Percentiles rank a stretch among this genome's conserved stretches.
phyloP scores from a whole-genome alignment of 1,284 basidiomycete species.

The Meripilus lineatus region DNA sequence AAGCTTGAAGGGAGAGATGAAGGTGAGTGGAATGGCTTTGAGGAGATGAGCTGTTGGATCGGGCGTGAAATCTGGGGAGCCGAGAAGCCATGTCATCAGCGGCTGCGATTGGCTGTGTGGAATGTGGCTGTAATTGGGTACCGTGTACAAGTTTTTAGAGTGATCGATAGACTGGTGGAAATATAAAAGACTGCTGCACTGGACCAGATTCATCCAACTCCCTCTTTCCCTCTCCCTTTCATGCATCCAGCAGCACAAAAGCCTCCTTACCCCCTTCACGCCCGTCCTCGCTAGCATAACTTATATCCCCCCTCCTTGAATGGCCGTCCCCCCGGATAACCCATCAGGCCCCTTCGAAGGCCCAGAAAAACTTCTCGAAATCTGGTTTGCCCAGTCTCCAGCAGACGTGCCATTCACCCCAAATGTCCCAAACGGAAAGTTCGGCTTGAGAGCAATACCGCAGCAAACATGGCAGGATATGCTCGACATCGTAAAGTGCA shows the following conservation, averaged over 20 bases:
- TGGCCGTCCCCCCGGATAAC: slow-evolving; percentile 28
- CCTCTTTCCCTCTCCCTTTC: slow-evolving; percentile 32
- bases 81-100: too few relatives aligned
- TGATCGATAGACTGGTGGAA: slow-evolving; percentile 15
- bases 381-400: slow-evolving; percentile 91
- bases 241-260: slow-evolving; percentile 52
- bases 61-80: too few relatives aligned
- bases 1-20: too few relatives aligned
- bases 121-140: neutral
- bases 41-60: slow-evolving; percentile 6
- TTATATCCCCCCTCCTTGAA: slow-evolving; percentile 8
- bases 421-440: slow-evolving; percentile 35
- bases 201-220: slow-evolving; percentile 8
- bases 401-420: slow-evolving; percentile 48
- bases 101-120: too few relatives aligned
- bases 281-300: slow-evolving; percentile 52
- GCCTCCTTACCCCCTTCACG: slow-evolving; percentile 31
- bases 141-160: slow-evolving; percentile 6
- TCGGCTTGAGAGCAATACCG: slow-evolving; percentile 77
- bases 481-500: slow-evolving; percentile 96
- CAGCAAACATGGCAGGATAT: slow-evolving; percentile 91
- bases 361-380: slow-evolving; percentile 96
- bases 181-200: slow-evolving; percentile 13
- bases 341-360: slow-evolving; percentile 69
- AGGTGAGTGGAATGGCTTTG: neutral